Percentiles rank a stretch among this genome's conserved stretches.
These are phyloP conservation scores for Globisporangium heterothallicum DNA, from an alignment of 352 stramenopile species.

Conservation along the genomic window DNA sequence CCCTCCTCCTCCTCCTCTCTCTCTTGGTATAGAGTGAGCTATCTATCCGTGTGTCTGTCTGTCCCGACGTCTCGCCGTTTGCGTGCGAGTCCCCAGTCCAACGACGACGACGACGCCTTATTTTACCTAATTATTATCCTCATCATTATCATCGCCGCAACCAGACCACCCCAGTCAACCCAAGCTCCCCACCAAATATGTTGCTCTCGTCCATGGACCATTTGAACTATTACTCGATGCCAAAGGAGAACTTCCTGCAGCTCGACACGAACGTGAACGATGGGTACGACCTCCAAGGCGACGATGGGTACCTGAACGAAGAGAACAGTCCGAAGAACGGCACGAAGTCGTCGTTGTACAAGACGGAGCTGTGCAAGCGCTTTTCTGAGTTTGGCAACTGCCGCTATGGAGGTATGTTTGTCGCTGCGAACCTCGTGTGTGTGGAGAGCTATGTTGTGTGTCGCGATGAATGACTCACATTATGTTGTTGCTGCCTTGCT, in stretches of 20 bases:
- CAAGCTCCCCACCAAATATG: constrained; percentile 24
- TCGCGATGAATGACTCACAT: background rate
- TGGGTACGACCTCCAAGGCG: constrained; percentile 36
- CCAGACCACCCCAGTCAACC: too few relatives aligned
- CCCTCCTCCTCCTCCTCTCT: background rate
- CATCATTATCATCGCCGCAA: too few relatives aligned
- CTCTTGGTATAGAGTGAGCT: background rate
- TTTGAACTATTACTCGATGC: constrained; percentile 78
- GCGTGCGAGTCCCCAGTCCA: constrained; percentile 1
- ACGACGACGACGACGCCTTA: too few relatives aligned
- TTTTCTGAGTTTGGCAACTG: constrained; percentile 86
- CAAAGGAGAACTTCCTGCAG: constrained; percentile 68
- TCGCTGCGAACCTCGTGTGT: background rate
- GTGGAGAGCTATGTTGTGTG: too few relatives aligned
- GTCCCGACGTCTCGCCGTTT: background rate
- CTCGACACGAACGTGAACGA: constrained; percentile 43
- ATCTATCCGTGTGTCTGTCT: background rate
- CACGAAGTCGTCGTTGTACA: constrained; percentile 84
- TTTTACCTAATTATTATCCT: too few relatives aligned
- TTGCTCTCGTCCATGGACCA: constrained; percentile 80
- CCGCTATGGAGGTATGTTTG: constrained; percentile 62
- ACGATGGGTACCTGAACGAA: constrained; percentile 70
- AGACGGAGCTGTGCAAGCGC: constrained; percentile 85
- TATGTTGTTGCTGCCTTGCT: background rate
- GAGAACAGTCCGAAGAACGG: constrained; percentile 82